Evolutionary conservation across 257 asterid species (phyloP), one percentile per base, ranked within the genome.

Genomic region (Nicotiana attenuata): DNA sequence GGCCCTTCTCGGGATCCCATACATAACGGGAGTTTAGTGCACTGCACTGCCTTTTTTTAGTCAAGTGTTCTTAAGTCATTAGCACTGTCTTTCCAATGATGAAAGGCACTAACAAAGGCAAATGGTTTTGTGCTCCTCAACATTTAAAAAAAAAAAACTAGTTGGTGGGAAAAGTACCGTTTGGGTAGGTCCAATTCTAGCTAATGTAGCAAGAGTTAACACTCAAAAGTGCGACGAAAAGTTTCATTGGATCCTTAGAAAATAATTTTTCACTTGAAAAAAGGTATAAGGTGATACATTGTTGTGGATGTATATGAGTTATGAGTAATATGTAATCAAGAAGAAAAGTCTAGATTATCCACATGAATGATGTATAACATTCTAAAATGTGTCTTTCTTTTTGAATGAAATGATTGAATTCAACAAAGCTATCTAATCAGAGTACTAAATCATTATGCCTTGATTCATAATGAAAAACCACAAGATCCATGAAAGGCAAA

Each of bases 181-280:
- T 41, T 17, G 31, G 5, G 4, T 5, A 71, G 47, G 35, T 20
- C 56, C 57, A 65, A 64, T 5, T 64, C 69, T 64, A 64, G 26
- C 33, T 22, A 61, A 61, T 22, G 67, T 22, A 61, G 31, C 4
- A 61, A 24, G 33, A 22, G 66, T 61, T 20, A 5, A 64, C 69
- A 24, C 15, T 64, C 38, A 64, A 69, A 68, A 24, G 38, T 24
- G 20, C 29, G 22, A 73, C 15, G 5, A 47, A 50, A 73, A 73
- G 63, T 73, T 73, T 50, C 79, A 73, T 73, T 73, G 79, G 63
- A 73, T 47, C 24, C 79, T 73, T 47, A 15, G 35, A 73, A 33
- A 14, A 50, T 24, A 73, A 73, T 47, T 38, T 73, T 73, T 73
- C 61, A 73, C 79, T 73, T 73, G 61, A 9, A 22, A 71, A 71